Conservation (phyloP, 805 yeast genomes). For the Groenewaldozyma salmanticensis region DNA sequence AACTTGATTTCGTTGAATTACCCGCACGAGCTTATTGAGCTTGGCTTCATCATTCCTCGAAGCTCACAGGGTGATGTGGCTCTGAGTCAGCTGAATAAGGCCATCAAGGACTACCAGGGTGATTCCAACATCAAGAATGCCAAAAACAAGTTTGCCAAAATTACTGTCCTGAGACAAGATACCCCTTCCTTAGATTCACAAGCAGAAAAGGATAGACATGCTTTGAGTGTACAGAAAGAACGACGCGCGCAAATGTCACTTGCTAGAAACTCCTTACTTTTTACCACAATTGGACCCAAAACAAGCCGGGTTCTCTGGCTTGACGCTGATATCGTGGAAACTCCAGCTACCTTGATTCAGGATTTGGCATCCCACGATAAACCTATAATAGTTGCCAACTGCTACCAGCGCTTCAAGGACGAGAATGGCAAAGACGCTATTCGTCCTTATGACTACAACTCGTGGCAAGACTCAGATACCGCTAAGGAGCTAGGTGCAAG, state of each 20-base stretch:
- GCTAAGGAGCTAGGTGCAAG: constrained; percentile 65
- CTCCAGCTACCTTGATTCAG: constrained; percentile 74
- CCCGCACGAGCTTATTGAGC: constrained; percentile 74
- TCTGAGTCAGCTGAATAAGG: constrained; percentile 58
- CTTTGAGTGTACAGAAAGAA: constrained; percentile 73
- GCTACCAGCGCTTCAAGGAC: constrained; percentile 73
- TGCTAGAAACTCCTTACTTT: constrained; percentile 84
- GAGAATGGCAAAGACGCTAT: constrained; percentile 47
- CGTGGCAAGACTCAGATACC: constrained; percentile 69
- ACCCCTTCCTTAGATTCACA: constrained; percentile 61
- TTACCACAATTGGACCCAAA: constrained; percentile 79
- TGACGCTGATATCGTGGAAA: constrained; percentile 88
- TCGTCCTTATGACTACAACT: constrained; percentile 91
- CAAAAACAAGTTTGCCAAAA: constrained; percentile 57
- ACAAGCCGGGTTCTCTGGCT: constrained; percentile 96
- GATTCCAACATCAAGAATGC: constrained; percentile 44
- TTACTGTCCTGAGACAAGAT: constrained; percentile 88
- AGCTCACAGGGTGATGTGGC: constrained; percentile 74
- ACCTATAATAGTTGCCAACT: constrained; percentile 86
- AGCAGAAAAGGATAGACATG: constrained; percentile 83
- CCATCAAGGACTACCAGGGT: constrained; percentile 62
- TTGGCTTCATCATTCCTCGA: constrained; percentile 89
- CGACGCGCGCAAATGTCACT: constrained; percentile 87
- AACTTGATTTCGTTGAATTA: constrained; percentile 66
- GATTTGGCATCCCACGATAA: constrained; percentile 79